Conservation (phyloP, 345 rosid genomes). For the Abelmoschus esculentus region DNA sequence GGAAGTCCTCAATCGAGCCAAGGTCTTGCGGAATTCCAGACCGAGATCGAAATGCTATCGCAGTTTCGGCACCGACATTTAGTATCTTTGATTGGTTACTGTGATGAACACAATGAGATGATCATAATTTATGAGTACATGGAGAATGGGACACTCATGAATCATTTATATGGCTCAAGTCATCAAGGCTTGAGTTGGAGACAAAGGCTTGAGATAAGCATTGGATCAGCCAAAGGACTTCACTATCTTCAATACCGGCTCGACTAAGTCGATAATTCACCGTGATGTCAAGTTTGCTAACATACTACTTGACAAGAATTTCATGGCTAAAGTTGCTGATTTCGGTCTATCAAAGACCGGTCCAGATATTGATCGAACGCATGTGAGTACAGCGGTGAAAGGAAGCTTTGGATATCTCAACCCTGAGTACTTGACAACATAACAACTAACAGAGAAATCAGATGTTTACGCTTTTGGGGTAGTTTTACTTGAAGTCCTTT, state of each 20-base stretch:
- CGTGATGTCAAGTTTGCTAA: conserved; percentile 39
- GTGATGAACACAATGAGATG: conserved; percentile 15
- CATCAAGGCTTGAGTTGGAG: conserved; percentile 32
- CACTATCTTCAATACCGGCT: conserved; percentile 42
- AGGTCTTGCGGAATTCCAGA: conserved; percentile 6
- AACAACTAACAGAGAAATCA: conserved; percentile 39
- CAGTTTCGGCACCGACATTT: conserved; percentile 16
- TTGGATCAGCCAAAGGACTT: conserved; percentile 39
- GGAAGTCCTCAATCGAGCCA: conserved; percentile 12
- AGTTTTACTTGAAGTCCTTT: conserved; percentile 35
- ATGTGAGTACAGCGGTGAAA: conserved; percentile 38
- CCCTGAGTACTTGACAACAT: conserved; percentile 37
- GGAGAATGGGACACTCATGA: conserved; percentile 35
- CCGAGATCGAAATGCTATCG: conserved; percentile 12
- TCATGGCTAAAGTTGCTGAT: conserved; percentile 41
- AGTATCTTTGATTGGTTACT: conserved; percentile 13
- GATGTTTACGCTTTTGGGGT: conserved; percentile 43
- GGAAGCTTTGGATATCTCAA: conserved; percentile 41
- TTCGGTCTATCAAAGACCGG: conserved; percentile 39
- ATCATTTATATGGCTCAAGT: conserved; percentile 33
- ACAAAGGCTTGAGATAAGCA: conserved; percentile 34
- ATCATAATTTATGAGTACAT: conserved; percentile 32
- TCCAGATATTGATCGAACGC: conserved; percentile 36
- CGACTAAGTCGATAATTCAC: conserved; percentile 33
- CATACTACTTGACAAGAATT: conserved; percentile 34